These are phyloP conservation scores for Cyberlindnera mississippiensis DNA, from an alignment of 805 yeast genomes.

Conservation along the genomic window DNA sequence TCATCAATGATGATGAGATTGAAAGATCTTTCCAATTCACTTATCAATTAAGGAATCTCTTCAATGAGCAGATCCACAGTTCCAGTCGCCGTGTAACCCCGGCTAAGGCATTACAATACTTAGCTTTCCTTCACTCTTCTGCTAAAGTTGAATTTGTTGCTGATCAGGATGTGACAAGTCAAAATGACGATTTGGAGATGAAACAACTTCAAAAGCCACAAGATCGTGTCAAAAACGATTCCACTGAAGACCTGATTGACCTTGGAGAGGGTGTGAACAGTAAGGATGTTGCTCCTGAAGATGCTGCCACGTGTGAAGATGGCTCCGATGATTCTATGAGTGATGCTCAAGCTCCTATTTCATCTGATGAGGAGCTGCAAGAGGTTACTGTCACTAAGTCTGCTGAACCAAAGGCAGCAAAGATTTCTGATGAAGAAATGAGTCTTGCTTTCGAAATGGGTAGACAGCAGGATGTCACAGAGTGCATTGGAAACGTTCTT, in stretches of 20 bases:
- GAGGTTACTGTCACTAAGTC: background rate
- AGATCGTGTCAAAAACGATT: no score
- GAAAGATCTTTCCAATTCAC: constrained; percentile 80
- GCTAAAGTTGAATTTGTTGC: constrained; percentile 57
- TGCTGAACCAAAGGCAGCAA: constrained; percentile 24
- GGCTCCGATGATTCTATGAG: background rate
- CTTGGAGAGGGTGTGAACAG: no score
- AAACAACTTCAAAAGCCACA: background rate
- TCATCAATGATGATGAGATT: constrained; percentile 73
- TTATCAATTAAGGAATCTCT: constrained; percentile 65
- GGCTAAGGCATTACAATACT: constrained; percentile 75
- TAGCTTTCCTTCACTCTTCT: constrained; percentile 75
- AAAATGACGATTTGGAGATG: no score
- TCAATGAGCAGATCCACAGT: constrained; percentile 63
- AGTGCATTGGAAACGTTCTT: constrained; percentile 90
- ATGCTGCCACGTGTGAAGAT: background rate
- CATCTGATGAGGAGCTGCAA: no score
- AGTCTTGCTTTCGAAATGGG: constrained; percentile 77
- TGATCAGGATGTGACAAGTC: background rate
- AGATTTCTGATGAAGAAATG: constrained; percentile 53
- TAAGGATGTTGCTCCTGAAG: no score
- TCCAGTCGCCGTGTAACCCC: constrained; percentile 70
- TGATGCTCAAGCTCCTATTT: background rate
- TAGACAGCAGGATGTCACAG: constrained; percentile 96
- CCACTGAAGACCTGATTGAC: no score